phyloP scores from a whole-genome alignment of 345 rosid genomes.

The Aquilaria yunnanensis region DNA sequence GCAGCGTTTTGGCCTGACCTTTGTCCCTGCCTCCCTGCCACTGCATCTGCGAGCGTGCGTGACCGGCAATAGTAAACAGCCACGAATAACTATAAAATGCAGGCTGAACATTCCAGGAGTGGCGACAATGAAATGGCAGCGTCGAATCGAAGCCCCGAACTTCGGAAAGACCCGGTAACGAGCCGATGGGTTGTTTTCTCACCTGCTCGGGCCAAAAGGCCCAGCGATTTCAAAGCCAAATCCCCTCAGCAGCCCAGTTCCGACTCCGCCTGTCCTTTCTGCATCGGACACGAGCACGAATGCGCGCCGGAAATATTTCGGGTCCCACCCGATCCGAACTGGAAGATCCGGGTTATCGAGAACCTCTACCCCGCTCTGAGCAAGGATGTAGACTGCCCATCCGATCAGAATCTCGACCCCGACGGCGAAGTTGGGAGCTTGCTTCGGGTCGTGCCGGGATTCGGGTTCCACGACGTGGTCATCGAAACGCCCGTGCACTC shows the following conservation, averaged over 20 bases:
- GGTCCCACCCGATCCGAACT: constrained; percentile 40
- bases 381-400: constrained; percentile 34
- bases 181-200: constrained; percentile 80
- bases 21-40: too few relatives aligned
- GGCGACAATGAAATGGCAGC: background rate
- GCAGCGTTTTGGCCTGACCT: too few relatives aligned
- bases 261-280: constrained; percentile 53
- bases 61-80: too few relatives aligned
- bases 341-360: constrained; percentile 84
- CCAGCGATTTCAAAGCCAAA: constrained; percentile 75
- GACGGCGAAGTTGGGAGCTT: constrained; percentile 7
- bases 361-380: constrained; percentile 78
- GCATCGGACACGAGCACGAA: constrained; percentile 73
- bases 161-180: constrained; percentile 52
- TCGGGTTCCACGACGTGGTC: constrained; percentile 89
- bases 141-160: constrained; percentile 43
- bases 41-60: too few relatives aligned
- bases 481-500: constrained; percentile 76
- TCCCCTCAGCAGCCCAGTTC: constrained; percentile 32
- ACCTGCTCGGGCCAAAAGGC: constrained; percentile 69
- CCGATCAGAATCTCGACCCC: constrained; percentile 4
- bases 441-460: constrained; percentile 32
- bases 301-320: constrained; percentile 91
- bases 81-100: too few relatives aligned
- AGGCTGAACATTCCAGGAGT: too few relatives aligned